Conservation (phyloP, 805 yeast species). For the Maudiozyma turicensis region DNA sequence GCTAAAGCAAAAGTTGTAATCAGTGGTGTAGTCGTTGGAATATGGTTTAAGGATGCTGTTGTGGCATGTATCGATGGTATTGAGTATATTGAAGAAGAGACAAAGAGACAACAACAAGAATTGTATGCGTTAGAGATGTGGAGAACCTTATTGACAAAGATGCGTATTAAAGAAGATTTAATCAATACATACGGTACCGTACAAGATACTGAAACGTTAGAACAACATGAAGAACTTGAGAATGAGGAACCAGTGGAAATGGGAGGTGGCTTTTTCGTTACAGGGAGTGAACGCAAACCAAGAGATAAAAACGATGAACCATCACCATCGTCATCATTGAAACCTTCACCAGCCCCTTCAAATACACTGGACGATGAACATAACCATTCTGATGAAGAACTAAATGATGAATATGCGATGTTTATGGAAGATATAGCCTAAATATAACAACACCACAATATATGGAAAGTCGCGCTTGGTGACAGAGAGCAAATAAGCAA, state of each 20-base stretch:
- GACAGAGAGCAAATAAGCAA: too few species aligned
- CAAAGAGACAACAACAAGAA: slow-evolving; percentile 35
- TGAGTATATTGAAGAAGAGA: slow-evolving; percentile 26
- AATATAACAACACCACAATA: not conserved
- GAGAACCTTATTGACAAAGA: slow-evolving; percentile 28
- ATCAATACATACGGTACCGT: slow-evolving; percentile 38
- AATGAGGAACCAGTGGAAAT: not conserved
- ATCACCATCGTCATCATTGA: too few species aligned
- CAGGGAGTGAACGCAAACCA: not conserved
- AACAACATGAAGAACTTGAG: slow-evolving; percentile 6
- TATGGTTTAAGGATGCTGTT: slow-evolving; percentile 35
- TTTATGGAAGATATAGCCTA: slow-evolving; percentile 21
- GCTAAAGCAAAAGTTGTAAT: slow-evolving; percentile 49
- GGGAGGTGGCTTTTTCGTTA: slow-evolving; percentile 10
- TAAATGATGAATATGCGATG: slow-evolving; percentile 25
- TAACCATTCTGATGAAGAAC: not conserved
- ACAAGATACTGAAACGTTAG: slow-evolving; percentile 3
- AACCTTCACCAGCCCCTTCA: too few species aligned
- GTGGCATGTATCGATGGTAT: slow-evolving; percentile 23
- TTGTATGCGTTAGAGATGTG: slow-evolving; percentile 36
- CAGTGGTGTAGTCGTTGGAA: slow-evolving; percentile 69
- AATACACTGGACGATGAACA: slow-evolving; percentile 10
- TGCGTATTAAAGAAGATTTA: slow-evolving; percentile 29
- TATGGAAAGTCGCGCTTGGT: not conserved
- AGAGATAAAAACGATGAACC: not conserved